Evolutionary conservation across 352 stramenopile species (phyloP).

Genomic region (Halophytophthora polymorphica): DNA sequence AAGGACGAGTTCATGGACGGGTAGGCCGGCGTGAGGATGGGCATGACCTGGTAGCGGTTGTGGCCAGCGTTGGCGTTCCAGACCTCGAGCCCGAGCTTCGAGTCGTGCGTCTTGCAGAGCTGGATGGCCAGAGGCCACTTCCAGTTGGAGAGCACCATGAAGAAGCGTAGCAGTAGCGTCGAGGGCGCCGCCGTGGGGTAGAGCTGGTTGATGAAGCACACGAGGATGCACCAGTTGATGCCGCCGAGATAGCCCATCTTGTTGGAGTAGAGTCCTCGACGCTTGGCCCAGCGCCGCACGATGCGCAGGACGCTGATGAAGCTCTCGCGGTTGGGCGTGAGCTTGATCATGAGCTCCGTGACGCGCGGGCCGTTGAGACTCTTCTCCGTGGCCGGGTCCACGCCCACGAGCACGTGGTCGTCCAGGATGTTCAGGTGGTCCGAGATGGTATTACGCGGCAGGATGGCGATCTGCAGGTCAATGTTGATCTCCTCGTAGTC

Average conservation of each 20-base stretch:
- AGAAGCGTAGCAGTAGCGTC: slow-evolving; percentile 86
- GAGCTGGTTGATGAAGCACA: slow-evolving; percentile 94
- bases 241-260: slow-evolving; percentile 98
- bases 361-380: slow-evolving; percentile 89
- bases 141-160: slow-evolving; percentile 89
- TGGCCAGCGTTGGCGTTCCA: slow-evolving; percentile 87
- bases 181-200: slow-evolving; percentile 85
- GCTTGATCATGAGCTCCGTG: slow-evolving; percentile 91
- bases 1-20: slow-evolving; percentile 99
- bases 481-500: slow-evolving; percentile 99
- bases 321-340: slow-evolving; percentile 82
- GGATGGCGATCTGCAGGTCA: slow-evolving; percentile 96
- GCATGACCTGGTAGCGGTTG: slow-evolving; percentile 96
- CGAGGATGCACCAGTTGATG: slow-evolving; percentile 99
- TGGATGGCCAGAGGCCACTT: slow-evolving; percentile 91
- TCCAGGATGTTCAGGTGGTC: slow-evolving; percentile 90
- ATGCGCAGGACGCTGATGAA: slow-evolving; percentile 88
- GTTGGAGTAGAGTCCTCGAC: slow-evolving; percentile 97
- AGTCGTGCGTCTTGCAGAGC: slow-evolving; percentile 85
- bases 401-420: slow-evolving; percentile 83
- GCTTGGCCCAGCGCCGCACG: slow-evolving; percentile 87
- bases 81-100: slow-evolving; percentile 83
- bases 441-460: slow-evolving; percentile 90
- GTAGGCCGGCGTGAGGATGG: slow-evolving; percentile 98
- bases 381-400: slow-evolving; percentile 87